phyloP scores from a whole-genome alignment of 305 asterid species.

The Fraxinus sp. region DNA sequence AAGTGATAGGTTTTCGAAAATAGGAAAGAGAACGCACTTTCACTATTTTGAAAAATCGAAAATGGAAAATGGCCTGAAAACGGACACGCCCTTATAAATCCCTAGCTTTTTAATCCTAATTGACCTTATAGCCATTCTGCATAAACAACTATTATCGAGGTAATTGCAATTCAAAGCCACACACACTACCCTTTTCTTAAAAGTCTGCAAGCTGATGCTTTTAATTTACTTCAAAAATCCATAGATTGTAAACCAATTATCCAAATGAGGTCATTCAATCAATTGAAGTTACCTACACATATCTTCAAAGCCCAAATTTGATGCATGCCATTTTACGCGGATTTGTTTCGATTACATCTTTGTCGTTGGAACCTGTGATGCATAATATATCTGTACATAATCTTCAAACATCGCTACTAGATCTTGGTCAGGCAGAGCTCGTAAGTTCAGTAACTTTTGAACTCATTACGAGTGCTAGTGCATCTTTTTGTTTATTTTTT shows the following conservation, averaged over 20 bases:
- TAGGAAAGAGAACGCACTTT: too few species aligned
- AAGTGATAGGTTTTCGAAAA: too few species aligned
- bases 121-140: neutral
- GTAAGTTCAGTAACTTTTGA: neutral
- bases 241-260: neutral
- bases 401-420: neutral
- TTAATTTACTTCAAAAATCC: neutral
- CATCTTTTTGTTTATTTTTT: neutral
- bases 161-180: neutral
- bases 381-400: neutral
- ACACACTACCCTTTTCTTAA: neutral
- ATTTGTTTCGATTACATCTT: neutral
- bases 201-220: neutral
- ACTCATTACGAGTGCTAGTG: neutral
- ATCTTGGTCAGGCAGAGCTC: neutral
- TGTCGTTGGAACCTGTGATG: neutral
- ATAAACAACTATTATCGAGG: neutral
- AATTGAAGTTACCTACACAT: neutral
- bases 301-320: neutral
- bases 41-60: too few species aligned
- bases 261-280: neutral
- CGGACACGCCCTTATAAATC: neutral
- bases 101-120: neutral
- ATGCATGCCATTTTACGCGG: neutral
- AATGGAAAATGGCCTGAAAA: too few species aligned